Evolutionary conservation across 108 stramenopile species (phyloP).

Genomic region (Aurantiochytrium sp.): DNA sequence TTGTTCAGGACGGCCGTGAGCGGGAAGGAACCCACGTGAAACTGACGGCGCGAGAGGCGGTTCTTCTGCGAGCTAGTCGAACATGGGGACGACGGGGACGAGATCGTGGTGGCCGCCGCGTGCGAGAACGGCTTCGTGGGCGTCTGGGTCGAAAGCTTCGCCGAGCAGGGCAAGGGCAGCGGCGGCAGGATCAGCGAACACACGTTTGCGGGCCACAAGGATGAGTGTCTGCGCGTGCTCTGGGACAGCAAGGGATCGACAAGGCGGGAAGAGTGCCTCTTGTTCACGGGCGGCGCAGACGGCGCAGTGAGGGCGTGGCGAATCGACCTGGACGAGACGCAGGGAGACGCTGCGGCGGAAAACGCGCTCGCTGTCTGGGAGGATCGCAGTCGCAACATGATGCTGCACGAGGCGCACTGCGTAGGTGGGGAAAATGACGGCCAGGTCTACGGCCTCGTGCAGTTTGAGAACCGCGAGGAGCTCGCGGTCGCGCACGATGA

Average conservation of each 20-base stretch:
- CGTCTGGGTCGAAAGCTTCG: neutral
- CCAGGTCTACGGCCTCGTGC: neutral
- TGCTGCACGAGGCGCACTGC: neutral
- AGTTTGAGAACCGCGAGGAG: neutral
- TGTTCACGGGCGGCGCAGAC: neutral
- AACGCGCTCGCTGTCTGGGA: too few species aligned
- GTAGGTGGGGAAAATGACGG: neutral
- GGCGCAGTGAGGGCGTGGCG: neutral
- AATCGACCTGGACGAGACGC: neutral
- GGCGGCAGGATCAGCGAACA: too few species aligned
- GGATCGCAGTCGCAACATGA: too few species aligned
- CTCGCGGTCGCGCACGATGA: neutral
- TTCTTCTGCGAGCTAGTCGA: too few species aligned
- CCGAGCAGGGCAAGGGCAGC: too few species aligned
- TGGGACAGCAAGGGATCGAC: neutral
- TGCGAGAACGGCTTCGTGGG: neutral
- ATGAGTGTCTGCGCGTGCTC: neutral
- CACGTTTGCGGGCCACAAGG: neutral
- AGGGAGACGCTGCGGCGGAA: neutral
- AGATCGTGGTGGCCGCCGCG: neutral
- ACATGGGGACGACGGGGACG: neutral
- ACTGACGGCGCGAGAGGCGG: too few species aligned
- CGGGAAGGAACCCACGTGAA: too few species aligned
- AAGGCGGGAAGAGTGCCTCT: too few species aligned
- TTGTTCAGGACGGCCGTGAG: too few species aligned